Base-by-base conservation (phyloP, 768 basidiomycete species). In the Lentinula lateritia region DNA sequence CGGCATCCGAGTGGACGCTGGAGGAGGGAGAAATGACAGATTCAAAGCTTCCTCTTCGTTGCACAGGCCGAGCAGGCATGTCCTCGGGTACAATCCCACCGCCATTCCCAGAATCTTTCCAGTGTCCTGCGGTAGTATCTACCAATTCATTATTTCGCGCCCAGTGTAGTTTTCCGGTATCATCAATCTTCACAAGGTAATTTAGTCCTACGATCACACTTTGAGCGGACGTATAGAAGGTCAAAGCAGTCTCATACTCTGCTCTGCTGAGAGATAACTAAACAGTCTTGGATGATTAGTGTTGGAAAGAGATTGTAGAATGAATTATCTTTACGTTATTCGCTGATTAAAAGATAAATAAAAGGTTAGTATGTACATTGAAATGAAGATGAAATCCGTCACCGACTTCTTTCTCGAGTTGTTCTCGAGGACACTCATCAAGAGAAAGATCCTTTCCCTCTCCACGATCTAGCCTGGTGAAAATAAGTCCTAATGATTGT, bases 61-160 rank as follows among this genome's bases (percentile, higher is more conserved):
- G 60, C 43, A 64, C 65, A 42, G 57, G 61, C 53, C 50, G 53
- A 54, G 63, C 59, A 28, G 72, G 63, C 63, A 69, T 63, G 63
- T 73, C 73, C 35, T 75, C 68, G 6, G 82, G 77, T 2, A 84
- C 72, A 28, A 86, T 81, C 0, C 88, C 88, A 42, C 67, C 59
- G 0, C 85, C 86, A 20, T 79, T 68, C 3, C 83, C 85, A 4
- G 81, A 75, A 63, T 88, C 87, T 68, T 83, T 85, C 86, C 86
- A 88, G 38, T 75, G 75, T 0, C 82, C 83, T 3, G 84, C 75
- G 2, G 83, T 77, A 0, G 86, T 88, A 67, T 88, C 87, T 8
- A 88, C 81, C 2, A 80, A 72, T 62, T 83, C 77, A 43, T 82
- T 74, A 64, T 81, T 87, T 54, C 79, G 79, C 2, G 80, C 83